Evolutionary conservation across 345 rosid species (phyloP).

Genomic region (Stellera chamaejasme): DNA sequence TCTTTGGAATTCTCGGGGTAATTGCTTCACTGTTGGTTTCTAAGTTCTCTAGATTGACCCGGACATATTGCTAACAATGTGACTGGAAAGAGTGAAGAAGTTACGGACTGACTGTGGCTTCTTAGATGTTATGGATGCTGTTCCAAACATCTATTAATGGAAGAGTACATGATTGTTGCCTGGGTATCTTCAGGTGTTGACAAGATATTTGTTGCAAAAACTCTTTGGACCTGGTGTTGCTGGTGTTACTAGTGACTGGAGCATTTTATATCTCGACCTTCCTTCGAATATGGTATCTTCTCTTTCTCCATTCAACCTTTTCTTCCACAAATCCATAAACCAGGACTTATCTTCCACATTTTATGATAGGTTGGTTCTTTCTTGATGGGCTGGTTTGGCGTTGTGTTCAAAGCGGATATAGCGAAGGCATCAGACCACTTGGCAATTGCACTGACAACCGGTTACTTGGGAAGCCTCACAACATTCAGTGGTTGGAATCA

Average conservation of each 20-base stretch:
- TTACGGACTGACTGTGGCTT: too few relatives aligned
- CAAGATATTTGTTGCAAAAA: conserved; percentile 63
- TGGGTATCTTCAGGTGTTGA: conserved; percentile 46
- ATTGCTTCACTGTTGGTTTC: not conserved
- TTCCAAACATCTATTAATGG: too few relatives aligned
- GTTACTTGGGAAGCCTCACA: conserved; percentile 90
- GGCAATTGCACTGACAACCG: conserved; percentile 76
- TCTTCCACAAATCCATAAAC: too few relatives aligned
- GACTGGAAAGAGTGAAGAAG: too few relatives aligned
- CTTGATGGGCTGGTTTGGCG: conserved; percentile 97
- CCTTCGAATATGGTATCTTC: conserved; percentile 76
- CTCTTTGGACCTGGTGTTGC: conserved; percentile 72
- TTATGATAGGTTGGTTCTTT: conserved; percentile 71
- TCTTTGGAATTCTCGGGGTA: conserved; percentile 20
- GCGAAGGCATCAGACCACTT: conserved; percentile 51
- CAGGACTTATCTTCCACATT: too few relatives aligned
- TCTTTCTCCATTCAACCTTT: conserved; percentile 12
- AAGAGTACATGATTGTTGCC: too few relatives aligned
- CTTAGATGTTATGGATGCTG: too few relatives aligned
- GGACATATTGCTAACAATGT: too few relatives aligned
- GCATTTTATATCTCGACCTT: conserved; percentile 66
- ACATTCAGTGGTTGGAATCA: conserved; percentile 99
- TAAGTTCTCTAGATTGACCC: too few relatives aligned
- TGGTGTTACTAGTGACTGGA: conserved; percentile 46
- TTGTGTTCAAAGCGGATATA: conserved; percentile 72